Evolutionary conservation across 1,284 basidiomycete species (phyloP).

Genomic region (Chiua sp.): DNA sequence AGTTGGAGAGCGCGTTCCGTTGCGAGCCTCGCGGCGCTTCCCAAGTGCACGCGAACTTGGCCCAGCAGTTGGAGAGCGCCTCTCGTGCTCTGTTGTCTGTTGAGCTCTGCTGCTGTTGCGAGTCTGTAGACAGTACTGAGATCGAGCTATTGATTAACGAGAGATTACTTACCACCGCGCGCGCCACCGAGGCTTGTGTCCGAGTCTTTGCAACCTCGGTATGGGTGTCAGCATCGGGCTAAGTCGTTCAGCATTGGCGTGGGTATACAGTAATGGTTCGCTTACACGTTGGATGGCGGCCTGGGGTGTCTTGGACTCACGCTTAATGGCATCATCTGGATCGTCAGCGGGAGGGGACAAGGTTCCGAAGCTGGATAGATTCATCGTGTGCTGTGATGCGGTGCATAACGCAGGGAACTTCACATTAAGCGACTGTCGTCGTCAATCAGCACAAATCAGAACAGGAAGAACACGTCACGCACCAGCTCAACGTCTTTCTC

Average conservation of each 20-base stretch:
- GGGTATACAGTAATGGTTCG: background rate
- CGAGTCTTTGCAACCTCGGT: background rate
- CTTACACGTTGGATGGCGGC: background rate
- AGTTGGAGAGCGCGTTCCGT: background rate
- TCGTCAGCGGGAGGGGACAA: background rate
- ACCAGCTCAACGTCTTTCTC: background rate
- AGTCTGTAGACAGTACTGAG: background rate
- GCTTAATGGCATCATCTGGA: background rate
- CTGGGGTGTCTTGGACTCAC: background rate
- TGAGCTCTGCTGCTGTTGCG: background rate
- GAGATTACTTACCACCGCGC: background rate
- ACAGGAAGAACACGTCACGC: background rate
- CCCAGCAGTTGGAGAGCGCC: too few relatives aligned
- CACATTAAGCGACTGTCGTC: background rate
- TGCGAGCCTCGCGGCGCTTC: too few relatives aligned
- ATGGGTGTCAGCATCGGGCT: background rate
- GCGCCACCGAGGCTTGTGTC: background rate
- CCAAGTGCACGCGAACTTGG: too few relatives aligned
- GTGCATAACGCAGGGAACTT: background rate
- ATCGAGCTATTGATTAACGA: background rate
- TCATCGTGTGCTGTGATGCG: background rate
- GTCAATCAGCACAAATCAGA: background rate
- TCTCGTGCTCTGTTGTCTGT: background rate
- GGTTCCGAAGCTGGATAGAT: background rate
- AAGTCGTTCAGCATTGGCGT: background rate